Base-by-base conservation (phyloP, 2,329 filamentous ascomycete genomes). In the Colletotrichum sp. region DNA sequence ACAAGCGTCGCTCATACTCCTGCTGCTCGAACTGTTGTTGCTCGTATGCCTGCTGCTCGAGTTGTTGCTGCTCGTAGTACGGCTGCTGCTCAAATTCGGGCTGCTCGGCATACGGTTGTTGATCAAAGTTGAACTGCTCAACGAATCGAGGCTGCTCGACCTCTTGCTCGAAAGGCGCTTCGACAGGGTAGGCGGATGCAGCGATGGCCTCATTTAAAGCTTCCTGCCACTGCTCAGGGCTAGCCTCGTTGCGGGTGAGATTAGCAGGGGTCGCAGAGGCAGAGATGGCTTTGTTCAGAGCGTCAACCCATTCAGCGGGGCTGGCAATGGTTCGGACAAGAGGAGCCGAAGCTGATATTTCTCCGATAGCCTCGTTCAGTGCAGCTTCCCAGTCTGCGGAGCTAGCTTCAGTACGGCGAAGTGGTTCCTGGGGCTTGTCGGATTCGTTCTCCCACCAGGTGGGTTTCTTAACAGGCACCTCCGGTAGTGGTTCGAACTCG, bases 161-260 rank as follows among this genome's bases (percentile, higher is more conserved):
- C 30, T 48, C 64, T 36, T 12, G 30, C 24, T 38, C 62, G 38
- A 48, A 48, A 9, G 36, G 26, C 16, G 32, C 48, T 48, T 64
- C 24, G 16, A 58, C 26, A n/a, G 24, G 21, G 66, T 48, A 18
- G 16, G 18, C 28, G 32, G 21, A 30, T 18, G 36, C 43, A 56
- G 65, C 34, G 38, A 55, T 55, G 70, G 52, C 80, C 16, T 67
- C 82, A 32, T 76, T 43, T 18, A 77, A 66, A 18, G 78, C 79
- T 48, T 64, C 58, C 21, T 75, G 48, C 73, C 79, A 78, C 14
- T 74, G 38, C 9, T 59, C 64, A 7, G 63, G 48, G 16, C 74
- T 71, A 4, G 72, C 71, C 14, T 75, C 76, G 43, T 55, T 69
- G 18, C 77, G 73, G 36, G 61, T 28, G n/a, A 73, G 43, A 7